Percentiles rank a stretch among this genome's conserved stretches.
Conservation (phyloP, 805 yeast species). For the Blastobotrys attinorum region DNA sequence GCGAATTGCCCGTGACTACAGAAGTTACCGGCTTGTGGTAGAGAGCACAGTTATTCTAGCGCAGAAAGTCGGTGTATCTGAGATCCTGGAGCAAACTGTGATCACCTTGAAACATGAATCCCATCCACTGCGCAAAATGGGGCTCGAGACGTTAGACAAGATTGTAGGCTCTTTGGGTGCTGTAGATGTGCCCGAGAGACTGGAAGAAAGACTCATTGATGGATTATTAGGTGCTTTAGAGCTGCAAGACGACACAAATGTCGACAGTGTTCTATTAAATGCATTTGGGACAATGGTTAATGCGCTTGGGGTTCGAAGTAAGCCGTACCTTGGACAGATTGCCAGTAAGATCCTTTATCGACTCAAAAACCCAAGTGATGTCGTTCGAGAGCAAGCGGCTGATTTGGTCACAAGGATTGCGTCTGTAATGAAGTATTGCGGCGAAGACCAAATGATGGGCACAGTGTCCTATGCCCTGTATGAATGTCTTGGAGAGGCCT, state of each 20-base stretch:
- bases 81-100: conserved; percentile 50
- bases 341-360: conserved; percentile 66
- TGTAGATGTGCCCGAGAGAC: conserved; percentile 51
- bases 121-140: conserved; percentile 72
- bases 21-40: conserved; percentile 51
- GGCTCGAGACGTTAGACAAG: conserved; percentile 58
- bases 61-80: conserved; percentile 55
- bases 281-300: conserved; percentile 58
- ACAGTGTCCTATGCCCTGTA: conserved; percentile 70
- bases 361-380: conserved; percentile 60
- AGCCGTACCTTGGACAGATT: conserved; percentile 66
- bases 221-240: conserved; percentile 52
- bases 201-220: conserved; percentile 65
- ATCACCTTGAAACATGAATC: conserved; percentile 69
- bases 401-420: conserved; percentile 63
- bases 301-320: conserved; percentile 55
- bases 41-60: conserved; percentile 67
- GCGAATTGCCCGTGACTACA: conserved; percentile 51
- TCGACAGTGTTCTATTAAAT: conserved; percentile 47
- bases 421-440: conserved; percentile 57
- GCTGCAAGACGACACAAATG: conserved; percentile 66
- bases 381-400: conserved; percentile 76
- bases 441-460: conserved; percentile 51
- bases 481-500: conserved; percentile 90
- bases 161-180: conserved; percentile 45